Conservation (phyloP, 2,329 filamentous ascomycete species). For the Atkinsonella hypoxylon region DNA sequence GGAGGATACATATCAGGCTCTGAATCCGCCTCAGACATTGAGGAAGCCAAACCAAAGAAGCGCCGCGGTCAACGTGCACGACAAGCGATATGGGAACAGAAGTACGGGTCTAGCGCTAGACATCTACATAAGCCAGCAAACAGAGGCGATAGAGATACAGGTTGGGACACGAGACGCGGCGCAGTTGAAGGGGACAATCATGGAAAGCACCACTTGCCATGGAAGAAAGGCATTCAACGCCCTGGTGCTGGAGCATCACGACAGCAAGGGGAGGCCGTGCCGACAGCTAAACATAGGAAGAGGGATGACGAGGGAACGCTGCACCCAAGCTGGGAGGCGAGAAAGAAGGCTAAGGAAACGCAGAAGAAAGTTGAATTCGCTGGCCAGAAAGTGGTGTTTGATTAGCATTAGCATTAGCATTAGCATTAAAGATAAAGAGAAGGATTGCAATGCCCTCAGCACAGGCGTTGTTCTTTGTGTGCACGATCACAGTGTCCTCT, state of each 20-base stretch:
- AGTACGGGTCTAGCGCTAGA: constrained; percentile 60
- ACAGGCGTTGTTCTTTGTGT: background rate
- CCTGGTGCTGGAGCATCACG: constrained; percentile 12
- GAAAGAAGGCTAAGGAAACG: constrained; percentile 13
- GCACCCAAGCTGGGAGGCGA: constrained; percentile 29
- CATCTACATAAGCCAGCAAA: constrained; percentile 39
- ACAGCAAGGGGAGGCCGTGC: constrained; percentile 4
- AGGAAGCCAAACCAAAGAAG: constrained; percentile 50
- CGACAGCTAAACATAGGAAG: constrained; percentile 20
- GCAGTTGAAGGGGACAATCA: constrained; percentile 34
- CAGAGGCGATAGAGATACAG: constrained; percentile 29
- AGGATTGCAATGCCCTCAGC: too few species aligned
- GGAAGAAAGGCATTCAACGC: constrained; percentile 39
- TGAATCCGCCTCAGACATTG: constrained; percentile 56
- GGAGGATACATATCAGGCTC: constrained; percentile 70
- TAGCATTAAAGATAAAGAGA: too few species aligned
- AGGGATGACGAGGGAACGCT: constrained; percentile 39
- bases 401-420: constrained; percentile 2
- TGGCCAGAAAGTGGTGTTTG: constrained; percentile 15
- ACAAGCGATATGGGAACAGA: constrained; percentile 69
- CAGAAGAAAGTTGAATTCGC: constrained; percentile 11
- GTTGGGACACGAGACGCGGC: constrained; percentile 46
- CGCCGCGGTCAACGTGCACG: constrained; percentile 72
- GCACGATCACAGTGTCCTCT: background rate
- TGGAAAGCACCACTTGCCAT: constrained; percentile 28